Evolutionary conservation across 352 stramenopile species (phyloP).

Genomic region (Globisporangium orthogonon): DNA sequence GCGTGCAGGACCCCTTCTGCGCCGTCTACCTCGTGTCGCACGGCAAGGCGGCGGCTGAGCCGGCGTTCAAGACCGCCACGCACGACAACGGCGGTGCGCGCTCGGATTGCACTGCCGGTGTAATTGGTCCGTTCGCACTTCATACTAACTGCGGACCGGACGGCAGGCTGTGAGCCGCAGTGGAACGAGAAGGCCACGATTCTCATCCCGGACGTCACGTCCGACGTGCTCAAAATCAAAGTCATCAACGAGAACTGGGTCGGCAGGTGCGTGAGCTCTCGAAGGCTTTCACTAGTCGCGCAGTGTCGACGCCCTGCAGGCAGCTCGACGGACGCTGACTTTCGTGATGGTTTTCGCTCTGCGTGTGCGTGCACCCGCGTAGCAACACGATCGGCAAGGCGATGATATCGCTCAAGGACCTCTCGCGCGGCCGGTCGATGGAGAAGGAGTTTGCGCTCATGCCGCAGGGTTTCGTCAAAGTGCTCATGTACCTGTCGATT

Average conservation of each 20-base stretch:
- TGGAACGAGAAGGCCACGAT: conserved; percentile 78
- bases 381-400: conserved; percentile 70
- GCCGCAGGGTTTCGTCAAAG: conserved; percentile 59
- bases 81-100: conserved; percentile 59
- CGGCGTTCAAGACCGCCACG: conserved; percentile 63
- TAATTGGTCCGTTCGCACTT: not conserved
- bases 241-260: conserved; percentile 79
- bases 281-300: not conserved
- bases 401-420: conserved; percentile 56
- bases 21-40: conserved; percentile 48
- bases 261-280: conserved; percentile 37
- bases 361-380: conserved; percentile 1
- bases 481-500: conserved; percentile 65
- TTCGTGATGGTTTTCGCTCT: not conserved
- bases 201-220: conserved; percentile 57
- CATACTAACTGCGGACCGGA: not conserved
- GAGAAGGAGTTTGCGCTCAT: conserved; percentile 75
- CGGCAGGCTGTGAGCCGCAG: conserved; percentile 40
- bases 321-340: too few species aligned
- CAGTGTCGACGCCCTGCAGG: not conserved
- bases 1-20: conserved; percentile 73
- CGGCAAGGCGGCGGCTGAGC: conserved; percentile 41
- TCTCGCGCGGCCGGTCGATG: conserved; percentile 69
- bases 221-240: conserved; percentile 61
- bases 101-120: not conserved